phyloP scores from a whole-genome alignment of 2,329 filamentous ascomycete species.

The Fusarium sublunatum region DNA sequence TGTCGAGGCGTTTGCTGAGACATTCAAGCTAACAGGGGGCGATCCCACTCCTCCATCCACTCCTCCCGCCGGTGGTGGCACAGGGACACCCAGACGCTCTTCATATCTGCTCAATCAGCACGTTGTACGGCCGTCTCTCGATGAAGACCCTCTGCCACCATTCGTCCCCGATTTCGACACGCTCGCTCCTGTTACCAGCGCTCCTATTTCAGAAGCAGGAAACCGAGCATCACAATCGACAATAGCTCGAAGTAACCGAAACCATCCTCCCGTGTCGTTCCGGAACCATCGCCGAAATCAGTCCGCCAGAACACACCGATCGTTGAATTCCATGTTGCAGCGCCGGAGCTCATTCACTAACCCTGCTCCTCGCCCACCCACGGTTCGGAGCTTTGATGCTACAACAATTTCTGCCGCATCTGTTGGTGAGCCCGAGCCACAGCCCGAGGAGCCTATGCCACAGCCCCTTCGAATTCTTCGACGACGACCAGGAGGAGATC shows the following conservation, averaged over 20 bases:
- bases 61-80: slow-evolving; percentile 59
- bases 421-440: slow-evolving; percentile 57
- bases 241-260: slow-evolving; percentile 41
- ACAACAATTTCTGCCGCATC: slow-evolving; percentile 63
- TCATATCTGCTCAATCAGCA: slow-evolving; percentile 66
- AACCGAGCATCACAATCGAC: slow-evolving; percentile 49
- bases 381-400: slow-evolving; percentile 70
- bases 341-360: slow-evolving; percentile 72
- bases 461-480: slow-evolving; percentile 73
- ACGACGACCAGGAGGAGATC: slow-evolving; percentile 78
- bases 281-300: slow-evolving; percentile 58
- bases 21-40: slow-evolving; percentile 60
- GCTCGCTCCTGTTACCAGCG: slow-evolving; percentile 46
- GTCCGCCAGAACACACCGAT: slow-evolving; percentile 62
- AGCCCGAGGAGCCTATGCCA: slow-evolving; percentile 54
- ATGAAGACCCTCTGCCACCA: slow-evolving; percentile 57
- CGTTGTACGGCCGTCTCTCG: slow-evolving; percentile 51
- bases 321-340: slow-evolving; percentile 62
- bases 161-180: slow-evolving; percentile 61
- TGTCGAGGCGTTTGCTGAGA: slow-evolving; percentile 65
- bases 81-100: slow-evolving; percentile 63
- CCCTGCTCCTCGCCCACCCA: slow-evolving; percentile 61
- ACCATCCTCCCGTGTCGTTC: slow-evolving; percentile 48
- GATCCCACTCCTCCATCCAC: slow-evolving; percentile 72
- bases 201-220: slow-evolving; percentile 50